Percentiles rank a stretch among this genome's conserved stretches.
Conservation (phyloP, 345 rosid genomes). For the Mangifera indica region DNA sequence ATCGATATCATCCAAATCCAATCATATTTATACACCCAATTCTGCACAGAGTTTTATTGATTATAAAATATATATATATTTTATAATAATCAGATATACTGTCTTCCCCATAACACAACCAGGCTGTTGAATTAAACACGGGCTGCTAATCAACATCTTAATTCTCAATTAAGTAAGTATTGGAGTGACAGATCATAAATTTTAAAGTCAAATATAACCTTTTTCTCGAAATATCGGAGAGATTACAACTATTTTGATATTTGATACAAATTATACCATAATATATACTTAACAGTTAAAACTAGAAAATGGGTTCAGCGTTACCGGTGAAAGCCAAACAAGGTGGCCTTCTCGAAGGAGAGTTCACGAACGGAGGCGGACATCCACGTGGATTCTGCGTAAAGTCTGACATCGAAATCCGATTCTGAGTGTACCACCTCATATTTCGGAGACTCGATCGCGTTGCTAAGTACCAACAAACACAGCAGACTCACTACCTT, state of each 20-base stretch:
- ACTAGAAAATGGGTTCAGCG: not conserved
- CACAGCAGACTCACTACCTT: constrained; percentile 15
- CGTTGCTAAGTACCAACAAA: constrained; percentile 15
- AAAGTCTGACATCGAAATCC: constrained; percentile 63
- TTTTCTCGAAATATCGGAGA: no score
- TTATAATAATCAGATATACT: not conserved
- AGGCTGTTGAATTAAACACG: not conserved
- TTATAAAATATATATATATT: no score
- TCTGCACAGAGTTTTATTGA: no score
- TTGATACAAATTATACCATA: not conserved
- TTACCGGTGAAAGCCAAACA: constrained; percentile 61
- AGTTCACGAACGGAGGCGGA: constrained; percentile 43
- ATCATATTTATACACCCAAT: no score
- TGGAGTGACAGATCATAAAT: not conserved
- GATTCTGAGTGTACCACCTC: constrained; percentile 49
- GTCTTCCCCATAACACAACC: not conserved
- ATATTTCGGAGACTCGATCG: constrained; percentile 54
- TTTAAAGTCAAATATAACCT: no score
- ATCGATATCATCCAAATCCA: no score
- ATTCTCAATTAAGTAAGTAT: not conserved
- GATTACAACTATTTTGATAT: no score
- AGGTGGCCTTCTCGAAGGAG: constrained; percentile 62
- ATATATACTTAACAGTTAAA: not conserved
- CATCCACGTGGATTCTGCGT: constrained; percentile 56
- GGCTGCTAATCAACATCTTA: not conserved